A percentile compares a stretch with the other conserved stretches of the same genome.
Conservation (phyloP, 108 stramenopile genomes). For the Nitzschia palea region DNA sequence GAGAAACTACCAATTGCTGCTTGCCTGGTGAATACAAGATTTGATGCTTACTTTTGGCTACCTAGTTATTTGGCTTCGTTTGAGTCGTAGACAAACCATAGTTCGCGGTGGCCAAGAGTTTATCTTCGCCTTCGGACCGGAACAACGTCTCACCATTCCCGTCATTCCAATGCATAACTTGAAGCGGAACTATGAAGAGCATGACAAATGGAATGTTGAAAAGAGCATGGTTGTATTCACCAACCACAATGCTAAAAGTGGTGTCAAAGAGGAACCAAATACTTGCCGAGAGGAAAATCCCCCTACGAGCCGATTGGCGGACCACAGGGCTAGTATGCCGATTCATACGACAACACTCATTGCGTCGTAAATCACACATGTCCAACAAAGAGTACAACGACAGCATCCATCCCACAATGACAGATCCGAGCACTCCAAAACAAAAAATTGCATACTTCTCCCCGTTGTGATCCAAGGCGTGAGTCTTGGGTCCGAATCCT, state of each 20-base stretch:
- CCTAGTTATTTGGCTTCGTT: too few relatives aligned
- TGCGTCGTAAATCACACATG: neutral
- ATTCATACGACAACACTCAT: too few relatives aligned
- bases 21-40: too few relatives aligned
- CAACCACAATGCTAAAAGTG: neutral
- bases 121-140: too few relatives aligned
- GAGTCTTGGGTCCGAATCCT: slow-evolving; percentile 1
- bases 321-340: too few relatives aligned
- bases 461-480: neutral
- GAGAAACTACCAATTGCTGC: too few relatives aligned
- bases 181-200: neutral
- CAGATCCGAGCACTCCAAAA: slow-evolving; percentile 5
- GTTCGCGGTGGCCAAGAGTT: too few relatives aligned
- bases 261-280: slow-evolving; percentile 10
- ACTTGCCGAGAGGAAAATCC: neutral
- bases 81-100: too few relatives aligned
- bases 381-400: neutral
- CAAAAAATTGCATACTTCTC: neutral
- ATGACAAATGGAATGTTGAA: slow-evolving; percentile 7
- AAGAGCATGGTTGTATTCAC: neutral
- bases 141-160: too few relatives aligned
- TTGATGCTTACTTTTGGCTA: too few relatives aligned
- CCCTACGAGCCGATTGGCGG: neutral
- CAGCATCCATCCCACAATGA: slow-evolving; percentile 7
- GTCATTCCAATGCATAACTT: neutral